Base-by-base conservation (phyloP, 148 eudicot species). In the Rhododendron vialii region DNA sequence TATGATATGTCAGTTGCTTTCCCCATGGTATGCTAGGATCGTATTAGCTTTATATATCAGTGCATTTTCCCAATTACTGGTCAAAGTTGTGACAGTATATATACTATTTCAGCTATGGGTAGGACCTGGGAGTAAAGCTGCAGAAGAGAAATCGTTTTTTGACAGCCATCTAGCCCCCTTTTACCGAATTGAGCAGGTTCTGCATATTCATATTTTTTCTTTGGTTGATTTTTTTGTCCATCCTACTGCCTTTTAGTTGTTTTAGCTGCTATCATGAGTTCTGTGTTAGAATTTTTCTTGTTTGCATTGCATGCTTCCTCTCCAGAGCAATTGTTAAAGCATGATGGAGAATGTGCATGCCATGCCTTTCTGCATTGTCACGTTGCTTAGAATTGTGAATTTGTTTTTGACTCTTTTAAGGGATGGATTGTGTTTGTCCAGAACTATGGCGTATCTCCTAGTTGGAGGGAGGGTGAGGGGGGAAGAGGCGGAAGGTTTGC, bases 141-240 rank as follows among this genome's bases (percentile, higher is more conserved):
- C 98, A 45, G 91, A 93, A 84, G 98, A 98, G 92, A 98, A 94
- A 88, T 91, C 90, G 67, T 98, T 92, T 84, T 98, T 98, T 86
- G 99, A 98, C 88, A 93, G 86, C 85, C 98, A 98, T 85, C 93
- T 98, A 86, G 96, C 98, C 78, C 99, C 99, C 30, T 98, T 98
- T 87, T 98, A 98, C 90, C 91, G 99, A 91, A 95, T 98, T 88
- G 99, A 98, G 92, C 96, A 98, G 98, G 99, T 97, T 85, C 30
- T 81, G 76, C 78, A 51, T 84, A 55, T 13, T 53, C 81, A 5
- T 80, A 4, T 7, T 47, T 80, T 36, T 76, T 57, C 61, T 12
- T 84, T 82, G 33, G 67, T 84, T 86, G n/a, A 20, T 65, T 81
- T 33, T 75, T 65, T 30, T 81, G 82, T 51, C 61, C 45, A 43